Base-by-base conservation (phyloP, 179 eudicot species). In the Actinidia chinensis region DNA sequence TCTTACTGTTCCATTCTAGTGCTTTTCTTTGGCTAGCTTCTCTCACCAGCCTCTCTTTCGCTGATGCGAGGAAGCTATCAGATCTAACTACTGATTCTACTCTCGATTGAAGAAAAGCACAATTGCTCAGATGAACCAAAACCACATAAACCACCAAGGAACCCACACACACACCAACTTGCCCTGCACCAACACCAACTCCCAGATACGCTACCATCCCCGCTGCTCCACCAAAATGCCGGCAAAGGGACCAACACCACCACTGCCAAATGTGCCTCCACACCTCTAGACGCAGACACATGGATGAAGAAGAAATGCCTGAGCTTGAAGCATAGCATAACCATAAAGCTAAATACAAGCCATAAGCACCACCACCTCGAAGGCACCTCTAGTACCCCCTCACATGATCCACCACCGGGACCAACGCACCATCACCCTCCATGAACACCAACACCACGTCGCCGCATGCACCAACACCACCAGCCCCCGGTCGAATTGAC, bases 11-110 rank as follows among this genome's bases (percentile, higher is more conserved):
- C 22, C 71, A 68, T n/a, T 44, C 33, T 68, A 43, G 17, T 68
- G 7, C 33, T 68, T 68, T 43, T 52, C 23, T 68, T 43, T 68
- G 72, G 28, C 28, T 68, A n/a, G 13, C 17, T 68, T 28, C 52
- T 68, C 33, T 68, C 72, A 43, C 52, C 72, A 68, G 12, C 33
- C 52, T 44, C 33, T 68, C 52, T 68, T 68, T 68, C 18, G 72
- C 52, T 20, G 8, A 44, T 68, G 23, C 43, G 2, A 23, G 18
- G 50, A 44, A 42, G 11, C 71, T 3, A 40, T 66, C 50, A 66
- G 50, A 66, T 18, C 25, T 65, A 40, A 42, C 14, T 17, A 8
- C 0, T 66, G 50, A 42, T 18, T 66, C 22, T 66, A 12, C 71
- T 40, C 40, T 18, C n/a, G 48, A 40, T 17, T 36, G 50, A 65